A percentile compares a stretch with the other conserved stretches of the same genome.
Conservation (phyloP, 768 basidiomycete genomes). For the Panaeolus papilionaceus region DNA sequence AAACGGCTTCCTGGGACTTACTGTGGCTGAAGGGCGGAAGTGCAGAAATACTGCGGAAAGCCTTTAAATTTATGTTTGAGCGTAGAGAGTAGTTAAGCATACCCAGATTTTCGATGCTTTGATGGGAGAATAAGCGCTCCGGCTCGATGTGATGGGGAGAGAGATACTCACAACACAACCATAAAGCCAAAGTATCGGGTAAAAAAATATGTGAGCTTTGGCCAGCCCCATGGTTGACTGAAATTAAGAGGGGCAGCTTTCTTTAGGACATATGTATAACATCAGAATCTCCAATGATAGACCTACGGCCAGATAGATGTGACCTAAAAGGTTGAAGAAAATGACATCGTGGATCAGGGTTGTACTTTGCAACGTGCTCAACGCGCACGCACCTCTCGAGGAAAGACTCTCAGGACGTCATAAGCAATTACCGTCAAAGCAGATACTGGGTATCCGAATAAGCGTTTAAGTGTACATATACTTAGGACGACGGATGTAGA, state of each 20-base stretch:
- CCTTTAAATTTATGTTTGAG: neutral
- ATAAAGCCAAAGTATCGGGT: neutral
- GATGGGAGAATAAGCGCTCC: neutral
- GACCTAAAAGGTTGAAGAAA: neutral
- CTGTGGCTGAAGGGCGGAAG: neutral
- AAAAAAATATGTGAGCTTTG: neutral
- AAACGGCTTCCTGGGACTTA: neutral
- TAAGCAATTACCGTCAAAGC: neutral
- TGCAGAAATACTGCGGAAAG: neutral
- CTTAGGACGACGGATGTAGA: neutral
- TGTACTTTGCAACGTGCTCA: neutral
- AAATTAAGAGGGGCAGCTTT: neutral
- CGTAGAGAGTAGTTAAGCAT: neutral
- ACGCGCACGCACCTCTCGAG: neutral
- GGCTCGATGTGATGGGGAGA: neutral
- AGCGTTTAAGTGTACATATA: neutral
- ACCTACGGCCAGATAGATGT: constrained; percentile 4
- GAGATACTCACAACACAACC: neutral
- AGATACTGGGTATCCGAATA: neutral
- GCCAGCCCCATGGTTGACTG: neutral
- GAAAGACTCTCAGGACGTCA: constrained; percentile 2
- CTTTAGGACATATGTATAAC: neutral
- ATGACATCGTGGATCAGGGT: neutral
- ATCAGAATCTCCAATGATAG: neutral
- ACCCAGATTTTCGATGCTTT: constrained; percentile 4